phyloP scores from a whole-genome alignment of 352 stramenopile genomes.

The Phytophthora quininea region DNA sequence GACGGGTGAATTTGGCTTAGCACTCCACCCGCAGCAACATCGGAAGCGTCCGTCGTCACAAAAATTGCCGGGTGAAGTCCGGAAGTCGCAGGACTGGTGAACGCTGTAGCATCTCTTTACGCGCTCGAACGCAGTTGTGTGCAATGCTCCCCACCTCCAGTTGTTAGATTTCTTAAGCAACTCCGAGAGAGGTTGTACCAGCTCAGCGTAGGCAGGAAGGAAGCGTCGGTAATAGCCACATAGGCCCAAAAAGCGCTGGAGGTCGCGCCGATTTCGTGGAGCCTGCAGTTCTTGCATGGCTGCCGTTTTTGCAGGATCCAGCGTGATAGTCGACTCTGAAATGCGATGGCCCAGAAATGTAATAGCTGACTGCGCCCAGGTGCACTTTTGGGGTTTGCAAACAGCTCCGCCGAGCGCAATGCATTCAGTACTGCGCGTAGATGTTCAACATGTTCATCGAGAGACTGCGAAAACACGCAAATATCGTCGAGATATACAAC shows the following conservation, averaged over 20 bases:
- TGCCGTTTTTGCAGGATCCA: constrained; percentile 8
- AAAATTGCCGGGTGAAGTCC: constrained; percentile 2
- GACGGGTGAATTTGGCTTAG: not conserved
- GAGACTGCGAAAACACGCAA: constrained; percentile 5
- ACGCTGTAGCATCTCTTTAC: not conserved
- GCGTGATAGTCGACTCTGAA: constrained; percentile 8
- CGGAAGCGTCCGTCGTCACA: constrained; percentile 6
- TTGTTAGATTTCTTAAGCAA: constrained; percentile 1
- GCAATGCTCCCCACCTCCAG: not conserved
- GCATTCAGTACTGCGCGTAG: not conserved
- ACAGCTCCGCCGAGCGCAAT: constrained; percentile 1
- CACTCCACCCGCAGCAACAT: constrained; percentile 8
- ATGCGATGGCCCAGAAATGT: constrained; percentile 3
- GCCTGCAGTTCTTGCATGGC: not conserved
- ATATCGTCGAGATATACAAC: constrained; percentile 15
- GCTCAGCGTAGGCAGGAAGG: not conserved
- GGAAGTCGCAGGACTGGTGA: constrained; percentile 3
- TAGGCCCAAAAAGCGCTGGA: constrained; percentile 2
- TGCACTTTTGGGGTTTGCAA: not conserved
- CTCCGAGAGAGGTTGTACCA: not conserved
- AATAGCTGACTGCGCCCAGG: constrained; percentile 3
- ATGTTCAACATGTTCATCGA: constrained; percentile 10
- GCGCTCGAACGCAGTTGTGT: constrained; percentile 3
- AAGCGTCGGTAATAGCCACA: constrained; percentile 11
- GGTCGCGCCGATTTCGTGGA: not conserved